Evolutionary conservation across 345 rosid genomes (phyloP).

Genomic region (Citropsis articulata): DNA sequence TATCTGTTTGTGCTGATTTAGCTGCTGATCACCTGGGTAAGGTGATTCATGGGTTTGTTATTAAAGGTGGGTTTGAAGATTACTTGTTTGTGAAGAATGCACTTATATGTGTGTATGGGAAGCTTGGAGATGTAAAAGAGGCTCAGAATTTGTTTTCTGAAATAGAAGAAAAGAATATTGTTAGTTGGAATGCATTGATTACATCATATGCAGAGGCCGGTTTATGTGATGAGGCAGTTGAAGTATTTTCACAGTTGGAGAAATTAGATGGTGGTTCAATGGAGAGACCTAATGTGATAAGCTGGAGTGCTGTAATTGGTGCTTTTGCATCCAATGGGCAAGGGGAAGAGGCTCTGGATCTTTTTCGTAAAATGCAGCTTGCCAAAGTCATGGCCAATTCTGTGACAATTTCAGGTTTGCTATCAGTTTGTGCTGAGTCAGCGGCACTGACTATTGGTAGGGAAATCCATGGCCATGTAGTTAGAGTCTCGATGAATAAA

Average conservation of each 20-base stretch:
- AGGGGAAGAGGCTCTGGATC: slow-evolving; percentile 46
- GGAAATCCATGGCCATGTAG: slow-evolving; percentile 64
- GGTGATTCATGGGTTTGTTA: slow-evolving; percentile 49
- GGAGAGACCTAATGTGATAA: slow-evolving; percentile 57
- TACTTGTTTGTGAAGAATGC: slow-evolving; percentile 58
- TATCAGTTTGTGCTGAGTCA: slow-evolving; percentile 66
- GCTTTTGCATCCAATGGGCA: slow-evolving; percentile 60
- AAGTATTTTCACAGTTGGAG: slow-evolving; percentile 45
- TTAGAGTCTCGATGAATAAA: slow-evolving; percentile 41
- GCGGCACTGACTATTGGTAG: slow-evolving; percentile 52
- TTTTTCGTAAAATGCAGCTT: slow-evolving; percentile 52
- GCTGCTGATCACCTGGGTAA: slow-evolving; percentile 28
- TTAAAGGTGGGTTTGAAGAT: slow-evolving; percentile 57
- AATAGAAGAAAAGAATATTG: slow-evolving; percentile 44
- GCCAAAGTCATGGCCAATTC: slow-evolving; percentile 44
- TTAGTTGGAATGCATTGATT: slow-evolving; percentile 71
- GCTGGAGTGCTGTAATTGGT: slow-evolving; percentile 67
- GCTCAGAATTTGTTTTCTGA: slow-evolving; percentile 41
- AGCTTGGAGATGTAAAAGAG: slow-evolving; percentile 41
- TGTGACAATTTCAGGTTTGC: slow-evolving; percentile 54
- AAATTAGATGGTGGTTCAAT: slow-evolving; percentile 21
- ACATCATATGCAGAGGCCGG: slow-evolving; percentile 61
- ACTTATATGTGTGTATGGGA: slow-evolving; percentile 50
- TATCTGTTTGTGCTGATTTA: slow-evolving; percentile 54
- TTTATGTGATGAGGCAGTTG: slow-evolving; percentile 51